phyloP scores from a whole-genome alignment of 75 land plant species.

The Isoetes taiwanensis region DNA sequence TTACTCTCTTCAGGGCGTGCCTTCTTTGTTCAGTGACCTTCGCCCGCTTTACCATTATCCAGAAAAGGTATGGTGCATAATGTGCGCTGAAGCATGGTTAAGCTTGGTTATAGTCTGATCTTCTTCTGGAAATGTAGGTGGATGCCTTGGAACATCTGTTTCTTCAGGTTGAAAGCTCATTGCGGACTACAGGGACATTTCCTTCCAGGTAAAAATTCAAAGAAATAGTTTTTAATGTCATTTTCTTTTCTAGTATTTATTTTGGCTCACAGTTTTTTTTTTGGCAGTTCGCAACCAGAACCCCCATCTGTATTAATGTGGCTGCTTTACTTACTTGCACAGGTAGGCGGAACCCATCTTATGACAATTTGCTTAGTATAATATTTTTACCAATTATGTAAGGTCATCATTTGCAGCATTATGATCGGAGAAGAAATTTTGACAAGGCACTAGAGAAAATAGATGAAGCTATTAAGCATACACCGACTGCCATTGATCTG shows the following conservation, averaged over 20 bases:
- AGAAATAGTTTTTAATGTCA: not conserved
- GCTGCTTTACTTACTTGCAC: conserved; percentile 83
- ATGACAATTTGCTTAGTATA: no score
- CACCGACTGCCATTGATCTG: conserved; percentile 93
- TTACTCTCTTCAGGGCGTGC: conserved; percentile 61
- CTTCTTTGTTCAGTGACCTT: conserved; percentile 90
- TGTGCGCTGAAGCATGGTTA: not conserved
- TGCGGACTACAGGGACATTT: conserved; percentile 46
- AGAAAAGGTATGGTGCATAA: conserved; percentile 45
- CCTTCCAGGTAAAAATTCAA: conserved; percentile 50
- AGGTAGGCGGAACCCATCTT: conserved; percentile 34
- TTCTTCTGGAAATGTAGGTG: conserved; percentile 30
- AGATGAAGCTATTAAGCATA: conserved; percentile 87
- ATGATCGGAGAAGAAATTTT: conserved; percentile 60
- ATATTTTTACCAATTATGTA: not conserved
- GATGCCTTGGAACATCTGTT: conserved; percentile 54
- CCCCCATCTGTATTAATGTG: conserved; percentile 94
- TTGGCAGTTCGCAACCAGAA: conserved; percentile 50
- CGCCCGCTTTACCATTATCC: conserved; percentile 71
- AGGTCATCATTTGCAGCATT: conserved; percentile 58
- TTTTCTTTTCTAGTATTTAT: not conserved
- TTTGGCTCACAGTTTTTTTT: not conserved
- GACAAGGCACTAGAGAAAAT: conserved; percentile 68
- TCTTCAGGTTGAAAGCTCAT: conserved; percentile 45
- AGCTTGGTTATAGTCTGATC: not conserved